Evolutionary conservation across 345 rosid genomes (phyloP).

Genomic region (Populus deltoides): DNA sequence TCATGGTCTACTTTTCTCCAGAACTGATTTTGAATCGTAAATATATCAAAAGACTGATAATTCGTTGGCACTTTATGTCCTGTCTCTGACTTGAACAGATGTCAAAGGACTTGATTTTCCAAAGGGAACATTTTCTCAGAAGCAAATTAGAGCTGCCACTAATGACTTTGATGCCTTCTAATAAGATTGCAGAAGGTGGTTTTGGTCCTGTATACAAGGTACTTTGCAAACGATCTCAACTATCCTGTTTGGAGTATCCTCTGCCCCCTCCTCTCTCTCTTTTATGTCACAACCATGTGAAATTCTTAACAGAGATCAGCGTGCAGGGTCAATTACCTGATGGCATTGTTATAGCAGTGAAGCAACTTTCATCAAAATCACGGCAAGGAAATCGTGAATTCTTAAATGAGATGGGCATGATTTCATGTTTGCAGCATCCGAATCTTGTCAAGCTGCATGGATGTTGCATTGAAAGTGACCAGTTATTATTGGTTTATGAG

Average conservation of each 20-base stretch:
- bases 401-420: conserved; percentile 56
- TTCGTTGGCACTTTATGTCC: neutral
- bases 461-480: conserved; percentile 54
- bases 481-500: conserved; percentile 52
- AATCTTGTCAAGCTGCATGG: conserved; percentile 57
- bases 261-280: neutral
- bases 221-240: neutral
- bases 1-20: too few relatives aligned
- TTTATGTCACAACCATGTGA: neutral
- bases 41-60: neutral
- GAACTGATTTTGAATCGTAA: neutral
- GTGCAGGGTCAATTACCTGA: conserved; percentile 47
- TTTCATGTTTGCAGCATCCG: conserved; percentile 57
- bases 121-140: conserved; percentile 43
- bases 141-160: conserved; percentile 51
- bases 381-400: conserved; percentile 63
- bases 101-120: conserved; percentile 40
- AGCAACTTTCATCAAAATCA: conserved; percentile 49
- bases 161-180: conserved; percentile 44
- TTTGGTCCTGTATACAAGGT: conserved; percentile 73
- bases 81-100: conserved; percentile 22
- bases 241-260: neutral
- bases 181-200: conserved; percentile 72
- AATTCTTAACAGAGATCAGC: neutral
- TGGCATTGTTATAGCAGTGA: conserved; percentile 56